Percentiles rank a stretch among this genome's conserved stretches.
Evolutionary conservation across 768 basidiomycete species (phyloP).

Genomic region (Pluteus cervinus): DNA sequence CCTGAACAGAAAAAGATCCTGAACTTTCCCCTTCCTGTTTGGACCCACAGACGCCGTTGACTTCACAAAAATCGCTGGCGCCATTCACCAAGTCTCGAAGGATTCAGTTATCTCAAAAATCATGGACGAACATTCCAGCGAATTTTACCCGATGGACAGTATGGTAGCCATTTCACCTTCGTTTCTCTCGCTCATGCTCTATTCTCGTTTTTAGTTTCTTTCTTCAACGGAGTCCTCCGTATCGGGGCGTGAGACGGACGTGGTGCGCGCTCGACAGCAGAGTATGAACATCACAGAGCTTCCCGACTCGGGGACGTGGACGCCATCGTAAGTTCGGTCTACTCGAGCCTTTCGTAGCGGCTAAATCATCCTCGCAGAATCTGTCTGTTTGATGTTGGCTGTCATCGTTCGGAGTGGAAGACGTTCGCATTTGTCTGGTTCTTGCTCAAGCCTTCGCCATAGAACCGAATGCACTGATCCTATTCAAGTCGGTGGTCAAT

Average conservation of each 20-base stretch:
- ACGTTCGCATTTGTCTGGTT: conserved; percentile 36
- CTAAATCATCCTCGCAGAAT: conserved; percentile 32
- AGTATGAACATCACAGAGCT: conserved; percentile 92
- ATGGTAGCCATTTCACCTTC: conserved; percentile 56
- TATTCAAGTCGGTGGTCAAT: conserved; percentile 91
- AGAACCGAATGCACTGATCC: conserved; percentile 91
- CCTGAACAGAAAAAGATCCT: too few relatives aligned
- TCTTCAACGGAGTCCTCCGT: conserved; percentile 76
- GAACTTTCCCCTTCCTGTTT: too few relatives aligned
- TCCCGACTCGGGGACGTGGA: conserved; percentile 70
- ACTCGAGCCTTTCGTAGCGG: neutral
- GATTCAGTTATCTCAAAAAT: conserved; percentile 56
- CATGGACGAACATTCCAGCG: conserved; percentile 53
- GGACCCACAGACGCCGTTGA: conserved; percentile 43
- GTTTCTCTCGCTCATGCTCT: conserved; percentile 1
- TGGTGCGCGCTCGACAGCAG: conserved; percentile 83
- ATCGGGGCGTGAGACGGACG: conserved; percentile 82
- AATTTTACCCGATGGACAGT: conserved; percentile 94
- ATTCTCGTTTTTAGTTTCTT: conserved; percentile 45
- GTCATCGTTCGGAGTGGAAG: conserved; percentile 76
- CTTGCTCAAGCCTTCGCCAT: neutral
- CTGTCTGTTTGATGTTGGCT: conserved; percentile 76
- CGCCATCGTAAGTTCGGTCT: conserved; percentile 34
- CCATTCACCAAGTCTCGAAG: conserved; percentile 64
- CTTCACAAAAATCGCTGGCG: conserved; percentile 59